phyloP scores from a whole-genome alignment of 768 basidiomycete species.

The Favolaschia claudopus region DNA sequence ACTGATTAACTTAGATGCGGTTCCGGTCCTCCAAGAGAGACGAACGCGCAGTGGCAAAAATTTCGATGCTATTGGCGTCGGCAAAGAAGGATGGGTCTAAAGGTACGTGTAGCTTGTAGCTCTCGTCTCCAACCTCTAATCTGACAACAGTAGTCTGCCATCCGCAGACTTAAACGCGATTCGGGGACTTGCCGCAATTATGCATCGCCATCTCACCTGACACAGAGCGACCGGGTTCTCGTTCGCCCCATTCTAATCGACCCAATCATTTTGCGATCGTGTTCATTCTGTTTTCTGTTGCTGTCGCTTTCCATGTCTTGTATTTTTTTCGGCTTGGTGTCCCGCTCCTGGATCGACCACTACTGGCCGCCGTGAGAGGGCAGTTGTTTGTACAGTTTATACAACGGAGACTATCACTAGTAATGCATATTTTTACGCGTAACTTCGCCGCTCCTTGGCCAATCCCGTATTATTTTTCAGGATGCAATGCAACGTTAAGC shows the following conservation, averaged over 20 bases:
- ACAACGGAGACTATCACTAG: constrained; percentile 8
- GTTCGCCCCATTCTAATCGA: constrained; percentile 4
- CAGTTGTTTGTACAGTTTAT: constrained; percentile 9
- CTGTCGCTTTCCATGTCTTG: constrained; percentile 18
- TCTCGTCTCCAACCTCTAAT: constrained; percentile 34
- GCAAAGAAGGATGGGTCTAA: constrained; percentile 81
- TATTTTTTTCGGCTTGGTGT: constrained; percentile 11
- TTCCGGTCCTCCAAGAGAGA: constrained; percentile 73
- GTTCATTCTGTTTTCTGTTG: constrained; percentile 17
- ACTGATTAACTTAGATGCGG: constrained; percentile 81
- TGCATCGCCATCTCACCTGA: constrained; percentile 8
- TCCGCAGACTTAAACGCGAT: constrained; percentile 3
- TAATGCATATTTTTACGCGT: constrained; percentile 3
- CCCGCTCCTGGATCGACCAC: constrained; percentile 2
- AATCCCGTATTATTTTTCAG: too few species aligned
- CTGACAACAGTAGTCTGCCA: not conserved
- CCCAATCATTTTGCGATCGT: constrained; percentile 3
- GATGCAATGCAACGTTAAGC: too few species aligned
- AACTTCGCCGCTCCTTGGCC: too few species aligned
- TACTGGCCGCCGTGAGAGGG: not conserved
- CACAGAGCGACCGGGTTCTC: constrained; percentile 14
- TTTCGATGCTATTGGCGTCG: constrained; percentile 83
- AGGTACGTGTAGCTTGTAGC: constrained; percentile 45
- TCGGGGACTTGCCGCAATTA: not conserved
- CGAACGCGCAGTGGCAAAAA: constrained; percentile 86